Base-by-base conservation (phyloP, 2,329 filamentous ascomycete species). In the Epichloe scottii region DNA sequence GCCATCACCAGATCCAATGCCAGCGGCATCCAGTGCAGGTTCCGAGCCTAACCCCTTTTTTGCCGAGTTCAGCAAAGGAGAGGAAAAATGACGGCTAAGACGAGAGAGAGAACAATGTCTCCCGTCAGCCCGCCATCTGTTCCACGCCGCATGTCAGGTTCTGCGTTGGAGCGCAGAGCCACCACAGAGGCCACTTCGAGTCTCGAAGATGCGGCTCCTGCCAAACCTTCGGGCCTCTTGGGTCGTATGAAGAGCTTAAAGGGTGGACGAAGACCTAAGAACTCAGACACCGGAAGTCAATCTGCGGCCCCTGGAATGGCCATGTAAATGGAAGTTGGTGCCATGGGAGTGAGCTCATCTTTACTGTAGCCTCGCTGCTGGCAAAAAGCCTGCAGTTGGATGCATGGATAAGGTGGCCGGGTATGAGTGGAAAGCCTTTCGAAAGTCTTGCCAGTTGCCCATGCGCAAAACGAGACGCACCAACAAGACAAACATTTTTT, bases 161-260 rank as follows among this genome's bases (percentile, higher is more conserved):
- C 65, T 8, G 69, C 65, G 1, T 68, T 88, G 6, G 84, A 88
- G 67, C 77, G 85, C 57, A 78, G 83, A 58, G 66, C 75, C 3
- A 89, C 85, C 4, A 71, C 75, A 15, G 84, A 87, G 56, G 73
- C 69, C 11, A 63, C 66, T 33, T 60, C 64, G 14, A 58, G 62
- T 17, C 62, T 62, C n/a, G 63, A 63, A 46, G 71, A 72, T 52
- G 72, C 70, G 39, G 67, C 66, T 56, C 63, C 65, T 58, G 64
- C 68, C 58, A 71, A 73, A 62, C 66, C 66, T 46, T 77, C 78
- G 45, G 85, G 87, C 2, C 83, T 94, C 55, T 65, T 94, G 55
- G 86, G 79, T 49, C 79, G 88, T 50, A 87, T 93, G 71, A 89
- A 87, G 76, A 89, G 84, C 67, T 70, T 93, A 68, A 90, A 88